A percentile compares a stretch with the other conserved stretches of the same genome.
phyloP scores from a whole-genome alignment of 148 eudicot genomes.

The Amaranthus palmeri region DNA sequence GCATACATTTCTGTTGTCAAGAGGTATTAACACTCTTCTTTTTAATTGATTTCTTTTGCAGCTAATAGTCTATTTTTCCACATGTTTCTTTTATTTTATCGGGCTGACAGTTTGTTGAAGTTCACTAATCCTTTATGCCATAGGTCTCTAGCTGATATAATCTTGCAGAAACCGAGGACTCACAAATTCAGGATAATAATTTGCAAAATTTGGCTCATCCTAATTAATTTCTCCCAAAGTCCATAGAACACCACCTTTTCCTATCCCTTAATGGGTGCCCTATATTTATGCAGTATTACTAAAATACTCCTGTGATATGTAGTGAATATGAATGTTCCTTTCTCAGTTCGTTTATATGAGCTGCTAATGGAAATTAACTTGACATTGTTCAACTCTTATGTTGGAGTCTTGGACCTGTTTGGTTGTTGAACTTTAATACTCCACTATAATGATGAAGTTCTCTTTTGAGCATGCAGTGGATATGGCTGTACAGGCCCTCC shows the following conservation, averaged over 20 bases:
- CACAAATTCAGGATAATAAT: too few species aligned
- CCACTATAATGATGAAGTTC: not conserved
- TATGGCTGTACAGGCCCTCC: slow-evolving; percentile 1
- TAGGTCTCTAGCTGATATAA: slow-evolving; percentile 3
- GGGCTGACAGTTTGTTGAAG: not conserved
- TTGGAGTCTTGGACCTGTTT: not conserved
- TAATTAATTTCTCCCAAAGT: too few species aligned
- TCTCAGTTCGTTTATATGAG: not conserved
- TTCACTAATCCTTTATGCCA: not conserved
- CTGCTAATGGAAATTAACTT: not conserved
- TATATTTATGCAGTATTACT: too few species aligned
- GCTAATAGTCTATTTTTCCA: not conserved
- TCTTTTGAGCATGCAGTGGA: not conserved
- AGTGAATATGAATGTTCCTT: not conserved
- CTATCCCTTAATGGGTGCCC: too few species aligned
- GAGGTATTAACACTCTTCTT: slow-evolving; percentile 26
- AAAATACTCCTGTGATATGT: not conserved
- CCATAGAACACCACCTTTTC: too few species aligned
- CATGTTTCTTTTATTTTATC: not conserved
- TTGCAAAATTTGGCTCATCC: too few species aligned
- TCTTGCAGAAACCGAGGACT: not conserved
- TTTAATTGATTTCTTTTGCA: not conserved
- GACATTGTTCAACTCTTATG: not conserved
- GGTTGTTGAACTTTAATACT: not conserved
- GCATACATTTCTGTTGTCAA: not conserved